These are phyloP conservation scores for Vitis labrusca DNA, from an alignment of 164 flowering plant species.

Conservation along the genomic window DNA sequence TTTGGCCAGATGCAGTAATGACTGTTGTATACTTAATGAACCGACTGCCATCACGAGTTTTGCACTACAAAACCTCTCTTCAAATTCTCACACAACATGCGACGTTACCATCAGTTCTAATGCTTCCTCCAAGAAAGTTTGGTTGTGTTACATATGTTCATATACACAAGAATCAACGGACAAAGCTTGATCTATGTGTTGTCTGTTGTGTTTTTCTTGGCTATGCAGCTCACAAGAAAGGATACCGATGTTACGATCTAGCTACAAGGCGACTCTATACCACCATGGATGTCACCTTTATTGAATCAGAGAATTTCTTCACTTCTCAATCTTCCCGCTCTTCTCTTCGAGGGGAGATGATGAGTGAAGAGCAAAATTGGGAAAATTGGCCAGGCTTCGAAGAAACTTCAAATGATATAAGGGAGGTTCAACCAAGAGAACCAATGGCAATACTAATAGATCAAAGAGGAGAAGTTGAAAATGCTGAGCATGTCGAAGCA, in stretches of 20 bases:
- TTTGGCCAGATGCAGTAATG: too few species aligned
- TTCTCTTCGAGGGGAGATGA: not conserved
- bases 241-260: not conserved
- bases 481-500: too few species aligned
- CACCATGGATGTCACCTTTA: conserved; percentile 7
- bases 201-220: conserved; percentile 2
- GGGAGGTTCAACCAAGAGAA: too few species aligned
- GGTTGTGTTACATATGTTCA: conserved; percentile 9
- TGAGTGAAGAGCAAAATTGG: not conserved
- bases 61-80: too few species aligned
- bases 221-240: not conserved
- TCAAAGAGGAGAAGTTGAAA: too few species aligned
- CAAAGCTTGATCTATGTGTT: conserved; percentile 3
- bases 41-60: too few species aligned
- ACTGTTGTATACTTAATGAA: too few species aligned
- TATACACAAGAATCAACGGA: conserved; percentile 1
- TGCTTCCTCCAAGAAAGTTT: not conserved
- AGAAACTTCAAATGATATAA: not conserved
- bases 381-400: conserved; percentile 1
- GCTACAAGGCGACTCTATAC: not conserved
- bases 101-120: too few species aligned
- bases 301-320: conserved; percentile 2
- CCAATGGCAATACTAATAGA: too few species aligned
- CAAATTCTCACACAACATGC: too few species aligned
- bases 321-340: not conserved